A percentile compares a stretch with the other conserved stretches of the same genome.
These are phyloP conservation scores for Dryas integrifolia DNA, from an alignment of 331 rosid species.

Conservation along the genomic window DNA sequence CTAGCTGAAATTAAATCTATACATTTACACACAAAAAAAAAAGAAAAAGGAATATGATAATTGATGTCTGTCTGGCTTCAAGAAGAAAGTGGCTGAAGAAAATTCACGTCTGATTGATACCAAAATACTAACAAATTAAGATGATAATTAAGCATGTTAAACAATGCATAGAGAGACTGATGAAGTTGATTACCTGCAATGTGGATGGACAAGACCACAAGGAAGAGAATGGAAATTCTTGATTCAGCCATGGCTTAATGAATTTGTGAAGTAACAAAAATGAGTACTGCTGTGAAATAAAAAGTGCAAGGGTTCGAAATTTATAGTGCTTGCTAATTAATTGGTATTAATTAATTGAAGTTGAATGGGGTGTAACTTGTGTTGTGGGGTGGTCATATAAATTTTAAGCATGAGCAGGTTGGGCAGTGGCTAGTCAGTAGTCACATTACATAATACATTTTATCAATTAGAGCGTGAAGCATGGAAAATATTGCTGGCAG, in stretches of 20 bases:
- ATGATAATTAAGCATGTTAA: too few species aligned
- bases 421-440: background rate
- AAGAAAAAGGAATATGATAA: background rate
- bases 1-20: too few species aligned
- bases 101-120: too few species aligned
- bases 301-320: background rate
- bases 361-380: background rate
- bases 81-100: too few species aligned
- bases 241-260: slow-evolving; percentile 28
- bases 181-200: slow-evolving; percentile 16
- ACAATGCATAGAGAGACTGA: background rate
- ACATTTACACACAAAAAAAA: background rate
- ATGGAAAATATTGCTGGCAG: too few species aligned
- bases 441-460: background rate
- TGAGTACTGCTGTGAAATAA: background rate
- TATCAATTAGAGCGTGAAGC: background rate
- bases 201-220: slow-evolving; percentile 27
- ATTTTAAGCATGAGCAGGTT: too few species aligned
- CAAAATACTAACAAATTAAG: too few species aligned
- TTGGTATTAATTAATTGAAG: background rate
- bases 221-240: slow-evolving; percentile 9
- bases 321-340: background rate
- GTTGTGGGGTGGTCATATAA: too few species aligned
- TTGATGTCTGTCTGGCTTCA: too few species aligned
- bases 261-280: slow-evolving; percentile 5